These are phyloP conservation scores for Monosporascus sp. DNA, from an alignment of 2,329 filamentous ascomycete genomes.

Conservation along the genomic window DNA sequence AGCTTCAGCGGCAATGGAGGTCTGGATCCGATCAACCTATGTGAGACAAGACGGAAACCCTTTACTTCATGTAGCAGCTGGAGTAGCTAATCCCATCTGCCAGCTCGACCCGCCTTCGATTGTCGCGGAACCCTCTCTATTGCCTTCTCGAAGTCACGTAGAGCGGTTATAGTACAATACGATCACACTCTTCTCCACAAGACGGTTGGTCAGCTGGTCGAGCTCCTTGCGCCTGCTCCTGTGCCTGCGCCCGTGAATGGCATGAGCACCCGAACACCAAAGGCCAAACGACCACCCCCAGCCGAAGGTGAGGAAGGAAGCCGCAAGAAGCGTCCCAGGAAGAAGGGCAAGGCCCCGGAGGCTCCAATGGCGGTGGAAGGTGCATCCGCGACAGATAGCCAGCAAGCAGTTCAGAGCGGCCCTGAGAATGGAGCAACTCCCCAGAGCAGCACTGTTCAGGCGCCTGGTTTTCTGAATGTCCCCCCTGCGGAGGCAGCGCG, in stretches of 20 bases:
- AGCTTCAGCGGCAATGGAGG: conserved; percentile 44
- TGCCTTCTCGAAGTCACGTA: conserved; percentile 42
- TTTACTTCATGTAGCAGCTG: neutral
- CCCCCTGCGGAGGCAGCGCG: conserved; percentile 45
- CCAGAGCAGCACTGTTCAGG: conserved; percentile 9
- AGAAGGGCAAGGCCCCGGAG: conserved; percentile 18
- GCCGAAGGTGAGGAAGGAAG: conserved; percentile 22
- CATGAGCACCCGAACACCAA: conserved; percentile 14
- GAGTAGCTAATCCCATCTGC: conserved; percentile 9
- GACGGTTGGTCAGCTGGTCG: conserved; percentile 46
- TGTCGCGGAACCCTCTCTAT: conserved; percentile 49
- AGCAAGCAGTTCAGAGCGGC: conserved; percentile 6
- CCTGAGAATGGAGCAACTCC: conserved; percentile 8
- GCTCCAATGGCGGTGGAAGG: conserved; percentile 8
- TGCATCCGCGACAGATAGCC: conserved; percentile 1
- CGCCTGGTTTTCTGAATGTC: conserved; percentile 32
- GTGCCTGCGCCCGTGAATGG: conserved; percentile 29
- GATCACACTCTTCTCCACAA: conserved; percentile 53
- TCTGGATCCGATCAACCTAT: conserved; percentile 38
- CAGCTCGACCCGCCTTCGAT: conserved; percentile 54
- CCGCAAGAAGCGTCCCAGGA: conserved; percentile 21
- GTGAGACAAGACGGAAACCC: conserved; percentile 30
- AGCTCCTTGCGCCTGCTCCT: conserved; percentile 37
- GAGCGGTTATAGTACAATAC: conserved; percentile 47
- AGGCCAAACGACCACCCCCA: conserved; percentile 22